phyloP scores from a whole-genome alignment of 371 early-diverging fungal species.

The Mortierella sp. region DNA sequence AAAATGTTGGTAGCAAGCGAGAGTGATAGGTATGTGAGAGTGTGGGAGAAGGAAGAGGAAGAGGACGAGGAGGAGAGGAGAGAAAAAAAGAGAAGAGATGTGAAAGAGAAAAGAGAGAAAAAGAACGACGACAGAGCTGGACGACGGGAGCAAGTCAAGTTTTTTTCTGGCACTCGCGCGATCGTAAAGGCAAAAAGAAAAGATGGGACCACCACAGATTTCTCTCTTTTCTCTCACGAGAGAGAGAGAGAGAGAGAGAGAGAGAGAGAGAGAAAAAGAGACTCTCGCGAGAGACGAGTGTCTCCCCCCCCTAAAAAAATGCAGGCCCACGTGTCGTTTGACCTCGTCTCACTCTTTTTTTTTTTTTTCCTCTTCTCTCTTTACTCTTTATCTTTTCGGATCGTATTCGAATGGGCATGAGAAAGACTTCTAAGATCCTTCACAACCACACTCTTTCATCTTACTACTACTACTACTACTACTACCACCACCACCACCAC shows the following conservation, averaged over 20 bases:
- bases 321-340: too few species aligned
- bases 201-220: not conserved
- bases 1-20: not conserved
- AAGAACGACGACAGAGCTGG: not conserved
- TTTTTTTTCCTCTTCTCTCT: not conserved
- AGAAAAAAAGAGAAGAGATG: not conserved
- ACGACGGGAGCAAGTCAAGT: not conserved
- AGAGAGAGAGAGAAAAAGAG: not conserved
- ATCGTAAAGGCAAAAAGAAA: not conserved
- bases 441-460: too few species aligned
- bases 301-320: too few species aligned
- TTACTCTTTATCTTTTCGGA: not conserved
- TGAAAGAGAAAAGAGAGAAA: slow-evolving; percentile 2
- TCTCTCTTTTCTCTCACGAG: not conserved
- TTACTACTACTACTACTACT: too few species aligned
- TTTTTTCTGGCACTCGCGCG: too few species aligned
- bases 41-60: not conserved
- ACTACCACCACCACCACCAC: too few species aligned
- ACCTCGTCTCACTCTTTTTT: too few species aligned
- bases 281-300: not conserved
- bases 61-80: not conserved
- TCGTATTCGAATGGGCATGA: not conserved
- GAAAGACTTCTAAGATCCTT: too few species aligned
- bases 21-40: not conserved
- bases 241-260: too few species aligned